Evolutionary conservation across 2,329 filamentous ascomycete genomes (phyloP).

Genomic region (Xylaria sp.): DNA sequence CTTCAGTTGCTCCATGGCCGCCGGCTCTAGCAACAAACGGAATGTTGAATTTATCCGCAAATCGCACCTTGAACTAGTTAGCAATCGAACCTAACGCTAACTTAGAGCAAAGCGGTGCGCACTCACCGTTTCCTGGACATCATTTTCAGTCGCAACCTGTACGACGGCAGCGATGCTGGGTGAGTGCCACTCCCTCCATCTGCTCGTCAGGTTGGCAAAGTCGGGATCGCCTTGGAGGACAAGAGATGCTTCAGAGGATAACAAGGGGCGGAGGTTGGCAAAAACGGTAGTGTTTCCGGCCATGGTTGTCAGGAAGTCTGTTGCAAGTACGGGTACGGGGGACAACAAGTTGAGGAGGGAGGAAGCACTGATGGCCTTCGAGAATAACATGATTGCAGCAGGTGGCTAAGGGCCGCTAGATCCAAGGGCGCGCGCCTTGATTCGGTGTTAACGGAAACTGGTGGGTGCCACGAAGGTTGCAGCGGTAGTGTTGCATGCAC

Average conservation of each 20-base stretch:
- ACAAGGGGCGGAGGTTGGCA: constrained; percentile 12
- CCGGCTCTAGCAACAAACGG: constrained; percentile 44
- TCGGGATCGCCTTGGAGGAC: background rate
- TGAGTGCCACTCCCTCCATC: constrained; percentile 39
- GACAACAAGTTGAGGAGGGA: background rate
- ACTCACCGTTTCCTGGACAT: constrained; percentile 43
- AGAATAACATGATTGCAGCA: background rate
- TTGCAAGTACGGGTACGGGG: background rate
- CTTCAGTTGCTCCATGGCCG: constrained; percentile 44
- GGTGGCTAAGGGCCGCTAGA: background rate
- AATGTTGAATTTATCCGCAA: constrained; percentile 34
- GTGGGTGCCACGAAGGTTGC: constrained; percentile 2
- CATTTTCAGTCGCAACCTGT: constrained; percentile 38
- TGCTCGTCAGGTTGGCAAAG: constrained; percentile 27
- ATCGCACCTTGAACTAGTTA: constrained; percentile 36
- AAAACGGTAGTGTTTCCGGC: constrained; percentile 1
- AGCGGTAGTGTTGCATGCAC: background rate
- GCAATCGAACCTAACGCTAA: background rate
- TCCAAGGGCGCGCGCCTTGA: background rate
- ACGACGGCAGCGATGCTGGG: constrained; percentile 41
- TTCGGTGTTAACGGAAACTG: background rate
- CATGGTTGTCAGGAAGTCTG: background rate
- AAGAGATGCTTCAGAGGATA: constrained; percentile 23
- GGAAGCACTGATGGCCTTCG: background rate
- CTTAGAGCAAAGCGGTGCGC: too few species aligned